A percentile compares a stretch with the other conserved stretches of the same genome.
phyloP scores from a whole-genome alignment of 2,329 filamentous ascomycete species.

The Thielaviopsis punctulata region DNA sequence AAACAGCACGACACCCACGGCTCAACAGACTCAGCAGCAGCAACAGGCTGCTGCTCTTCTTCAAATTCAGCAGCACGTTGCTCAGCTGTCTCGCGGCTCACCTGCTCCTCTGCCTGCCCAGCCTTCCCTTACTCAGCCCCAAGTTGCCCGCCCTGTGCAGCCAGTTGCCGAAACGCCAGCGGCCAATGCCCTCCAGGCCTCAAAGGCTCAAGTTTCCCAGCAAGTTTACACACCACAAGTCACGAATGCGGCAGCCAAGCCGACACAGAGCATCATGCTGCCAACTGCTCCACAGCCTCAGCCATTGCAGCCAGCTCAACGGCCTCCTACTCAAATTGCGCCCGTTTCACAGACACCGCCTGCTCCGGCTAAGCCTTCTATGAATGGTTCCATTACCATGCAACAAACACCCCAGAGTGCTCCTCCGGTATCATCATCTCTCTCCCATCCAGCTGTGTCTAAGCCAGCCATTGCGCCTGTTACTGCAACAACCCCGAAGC shows the following conservation, averaged over 20 bases:
- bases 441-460: background rate
- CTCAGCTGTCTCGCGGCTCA: slow-evolving; percentile 6
- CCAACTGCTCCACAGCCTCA: background rate
- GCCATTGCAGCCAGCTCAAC: background rate
- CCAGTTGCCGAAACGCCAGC: background rate
- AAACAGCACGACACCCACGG: background rate
- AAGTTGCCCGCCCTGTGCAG: background rate
- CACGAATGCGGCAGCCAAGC: background rate
- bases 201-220: background rate
- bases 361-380: background rate
- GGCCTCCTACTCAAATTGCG: background rate
- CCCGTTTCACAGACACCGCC: background rate
- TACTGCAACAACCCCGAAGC: background rate
- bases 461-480: background rate
- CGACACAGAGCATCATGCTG: background rate
- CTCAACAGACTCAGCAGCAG: slow-evolving; percentile 6
- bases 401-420: background rate
- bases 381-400: background rate
- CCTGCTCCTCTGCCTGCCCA: background rate
- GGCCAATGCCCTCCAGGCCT: background rate
- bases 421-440: background rate
- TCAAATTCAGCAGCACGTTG: slow-evolving; percentile 8
- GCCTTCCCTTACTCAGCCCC: background rate
- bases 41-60: slow-evolving; percentile 7
- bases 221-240: slow-evolving; percentile 3